Percentiles rank a stretch among this genome's conserved stretches.
These are phyloP conservation scores for Ophiostoma sp. DNA, from an alignment of 2,329 filamentous ascomycete genomes.

Conservation along the genomic window DNA sequence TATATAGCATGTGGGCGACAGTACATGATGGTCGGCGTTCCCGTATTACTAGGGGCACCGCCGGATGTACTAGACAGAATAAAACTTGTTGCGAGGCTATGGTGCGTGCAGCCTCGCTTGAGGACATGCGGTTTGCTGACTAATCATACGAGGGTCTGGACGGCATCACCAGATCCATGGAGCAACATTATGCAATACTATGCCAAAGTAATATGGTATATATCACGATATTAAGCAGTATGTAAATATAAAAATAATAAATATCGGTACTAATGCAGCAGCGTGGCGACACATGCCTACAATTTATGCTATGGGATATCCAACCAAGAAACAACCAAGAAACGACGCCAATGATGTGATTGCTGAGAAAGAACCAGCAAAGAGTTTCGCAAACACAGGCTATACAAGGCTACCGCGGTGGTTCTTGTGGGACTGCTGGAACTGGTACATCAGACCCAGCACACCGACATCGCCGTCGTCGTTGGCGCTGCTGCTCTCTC, in stretches of 20 bases:
- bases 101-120: background rate
- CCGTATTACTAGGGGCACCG: background rate
- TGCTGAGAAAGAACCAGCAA: background rate
- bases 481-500: conserved; percentile 47
- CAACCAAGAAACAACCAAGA: background rate
- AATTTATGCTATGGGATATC: conserved; percentile 2
- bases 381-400: background rate
- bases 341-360: background rate
- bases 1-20: background rate
- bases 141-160: background rate
- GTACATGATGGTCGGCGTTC: background rate
- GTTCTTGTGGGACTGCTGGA: conserved; percentile 53
- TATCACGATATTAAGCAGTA: no score
- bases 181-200: no score
- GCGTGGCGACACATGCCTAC: background rate
- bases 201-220: no score
- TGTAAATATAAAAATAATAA: background rate
- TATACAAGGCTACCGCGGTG: conserved; percentile 33
- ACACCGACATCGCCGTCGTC: conserved; percentile 51
- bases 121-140: background rate
- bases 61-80: background rate
- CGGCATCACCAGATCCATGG: no score
- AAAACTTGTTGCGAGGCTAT: background rate
- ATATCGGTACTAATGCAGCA: background rate
- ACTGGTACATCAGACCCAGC: conserved; percentile 53